phyloP scores from a whole-genome alignment of 306 rosid species.

The Cicer chorassanicum region DNA sequence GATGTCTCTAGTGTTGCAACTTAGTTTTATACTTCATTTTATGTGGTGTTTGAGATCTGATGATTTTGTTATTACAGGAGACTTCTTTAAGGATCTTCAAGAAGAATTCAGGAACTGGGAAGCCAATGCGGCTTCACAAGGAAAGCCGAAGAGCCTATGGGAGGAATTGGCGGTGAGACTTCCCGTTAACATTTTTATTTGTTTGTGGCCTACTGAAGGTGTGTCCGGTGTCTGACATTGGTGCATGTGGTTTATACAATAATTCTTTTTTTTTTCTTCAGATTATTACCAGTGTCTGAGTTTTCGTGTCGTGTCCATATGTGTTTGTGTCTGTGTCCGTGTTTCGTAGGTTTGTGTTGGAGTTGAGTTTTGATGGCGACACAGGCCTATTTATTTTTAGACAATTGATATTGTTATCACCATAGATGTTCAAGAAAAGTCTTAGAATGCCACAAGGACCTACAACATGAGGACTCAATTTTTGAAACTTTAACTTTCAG shows the following conservation, averaged over 20 bases:
- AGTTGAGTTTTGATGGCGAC: neutral
- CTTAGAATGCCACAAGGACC: neutral
- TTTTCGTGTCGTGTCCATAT: too few relatives aligned
- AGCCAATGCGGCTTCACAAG: slow-evolving; percentile 76
- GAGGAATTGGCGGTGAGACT: slow-evolving; percentile 85
- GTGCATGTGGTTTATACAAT: too few relatives aligned
- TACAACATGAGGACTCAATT: slow-evolving; percentile 10
- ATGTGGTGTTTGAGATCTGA: slow-evolving; percentile 40
- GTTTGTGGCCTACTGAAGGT: neutral
- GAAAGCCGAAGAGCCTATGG: slow-evolving; percentile 95
- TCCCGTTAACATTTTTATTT: slow-evolving; percentile 8
- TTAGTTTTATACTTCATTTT: slow-evolving; percentile 25
- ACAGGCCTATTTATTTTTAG: neutral
- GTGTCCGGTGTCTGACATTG: too few relatives aligned
- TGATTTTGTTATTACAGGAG: slow-evolving; percentile 62
- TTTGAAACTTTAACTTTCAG: slow-evolving; percentile 56
- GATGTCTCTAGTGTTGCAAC: slow-evolving; percentile 37
- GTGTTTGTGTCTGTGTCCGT: too few relatives aligned
- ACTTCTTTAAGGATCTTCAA: slow-evolving; percentile 87
- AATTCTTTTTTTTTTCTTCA: too few relatives aligned
- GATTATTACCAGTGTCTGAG: too few relatives aligned
- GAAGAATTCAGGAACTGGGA: slow-evolving; percentile 94
- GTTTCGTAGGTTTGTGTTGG: neutral
- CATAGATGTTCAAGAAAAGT: neutral
- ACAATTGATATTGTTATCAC: neutral